A percentile compares a stretch with the other conserved stretches of the same genome.
phyloP scores from a whole-genome alignment of 495 filamentous ascomycete species.

The Lasiosphaeria miniovina region DNA sequence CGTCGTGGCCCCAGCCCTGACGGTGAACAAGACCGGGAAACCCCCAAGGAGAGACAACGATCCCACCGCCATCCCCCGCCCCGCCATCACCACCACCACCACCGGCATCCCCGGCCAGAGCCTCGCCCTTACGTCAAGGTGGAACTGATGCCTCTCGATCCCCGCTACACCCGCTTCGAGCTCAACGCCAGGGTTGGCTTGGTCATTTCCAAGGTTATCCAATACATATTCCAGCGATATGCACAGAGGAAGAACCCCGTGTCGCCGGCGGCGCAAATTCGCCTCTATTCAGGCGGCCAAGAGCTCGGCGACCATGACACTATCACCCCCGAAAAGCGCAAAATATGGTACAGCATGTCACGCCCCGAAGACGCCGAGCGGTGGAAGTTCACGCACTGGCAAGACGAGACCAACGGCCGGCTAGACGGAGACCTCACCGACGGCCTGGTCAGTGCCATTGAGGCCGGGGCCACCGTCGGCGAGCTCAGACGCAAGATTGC shows the following conservation, averaged over 20 bases:
- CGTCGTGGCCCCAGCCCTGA: too few species aligned
- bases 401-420: conserved; percentile 16
- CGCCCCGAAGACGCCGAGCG: conserved; percentile 9
- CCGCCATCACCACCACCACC: not conserved
- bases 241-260: conserved; percentile 6
- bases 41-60: not conserved
- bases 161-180: conserved; percentile 7
- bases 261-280: conserved; percentile 6
- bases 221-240: conserved; percentile 11
- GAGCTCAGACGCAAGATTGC: conserved; percentile 21
- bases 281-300: conserved; percentile 12
- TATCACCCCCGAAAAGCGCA: not conserved
- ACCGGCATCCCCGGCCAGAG: conserved; percentile 3
- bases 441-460: conserved; percentile 19
- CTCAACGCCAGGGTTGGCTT: conserved; percentile 2
- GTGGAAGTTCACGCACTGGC: conserved; percentile 25
- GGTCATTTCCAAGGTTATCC: conserved; percentile 11
- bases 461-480: conserved; percentile 24
- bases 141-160: conserved; percentile 16
- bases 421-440: conserved; percentile 9
- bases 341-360: conserved; percentile 23
- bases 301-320: conserved; percentile 4
- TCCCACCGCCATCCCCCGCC: not conserved
- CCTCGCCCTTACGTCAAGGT: conserved; percentile 10
- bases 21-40: conserved; percentile 6